Base-by-base conservation (phyloP, 225 moss, liverwort and hornwort species). In the Pleurozium schreberi region DNA sequence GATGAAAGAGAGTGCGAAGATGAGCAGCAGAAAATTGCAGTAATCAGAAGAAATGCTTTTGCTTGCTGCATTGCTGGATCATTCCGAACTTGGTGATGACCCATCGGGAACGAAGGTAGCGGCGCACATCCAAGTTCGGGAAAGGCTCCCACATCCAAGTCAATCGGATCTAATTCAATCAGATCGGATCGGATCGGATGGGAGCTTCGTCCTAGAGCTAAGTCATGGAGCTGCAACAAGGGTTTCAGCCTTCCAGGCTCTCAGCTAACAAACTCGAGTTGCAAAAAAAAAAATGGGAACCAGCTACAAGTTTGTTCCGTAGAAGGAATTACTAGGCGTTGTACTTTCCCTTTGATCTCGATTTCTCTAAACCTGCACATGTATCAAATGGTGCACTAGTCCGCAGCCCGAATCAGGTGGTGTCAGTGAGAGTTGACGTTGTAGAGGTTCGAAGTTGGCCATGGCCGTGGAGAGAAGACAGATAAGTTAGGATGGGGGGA, bases 381-480 rank as follows among this genome's bases (percentile, higher is more conserved):
- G 17, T 57, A 27, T 40, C 86, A 40, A 80, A 62, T 66, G 77
- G 61, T 86, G 84, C 80, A n/a, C 58, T 8, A 65, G 62, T 25
- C 38, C 58, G 38, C 69, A 84, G 62, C 67, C 59, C 6, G 22
- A 78, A 81, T 86, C 85, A 88, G 49, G 28, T 53, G 79, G 45
- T 88, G 92, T 88, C 90, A 92, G 82, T 60, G 28, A 55, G 90
- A 90, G 85, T 90, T 66, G 84, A 89, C 87, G 79, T 78, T 90
- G 82, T 81, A 75, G 81, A 85, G 85, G 47, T 59, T 85, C 19
- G 52, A 89, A 52, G 75, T 20, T 75, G 78, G 84, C 85, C 84
- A 80, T 88, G 87, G 75, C 89, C 82, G n/a, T 34, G 9, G 69
- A 82, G 8, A 16, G 73, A 62, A 76, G 53, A 40, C 81, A 67